phyloP scores from a whole-genome alignment of 2,329 filamentous ascomycete species.

The Claviceps citrina region DNA sequence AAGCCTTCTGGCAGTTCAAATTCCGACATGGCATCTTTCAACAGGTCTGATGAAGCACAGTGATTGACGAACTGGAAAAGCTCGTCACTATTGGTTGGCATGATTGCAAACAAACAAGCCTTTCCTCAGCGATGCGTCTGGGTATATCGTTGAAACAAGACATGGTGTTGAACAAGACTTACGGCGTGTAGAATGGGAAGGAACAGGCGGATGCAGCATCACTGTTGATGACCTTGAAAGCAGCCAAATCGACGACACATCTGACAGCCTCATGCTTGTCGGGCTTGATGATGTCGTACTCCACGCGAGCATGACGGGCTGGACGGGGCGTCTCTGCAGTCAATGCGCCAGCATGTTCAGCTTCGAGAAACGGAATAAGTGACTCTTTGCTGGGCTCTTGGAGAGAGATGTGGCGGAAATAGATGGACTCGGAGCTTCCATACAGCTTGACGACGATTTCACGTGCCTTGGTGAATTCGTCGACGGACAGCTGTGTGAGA shows the following conservation, averaged over 20 bases:
- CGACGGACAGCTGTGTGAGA: constrained; percentile 31
- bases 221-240: constrained; percentile 15
- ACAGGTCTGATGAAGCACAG: constrained; percentile 28
- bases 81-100: constrained; percentile 18
- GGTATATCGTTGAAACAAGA: too few species aligned
- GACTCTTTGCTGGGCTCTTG: constrained; percentile 46
- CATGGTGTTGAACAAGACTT: constrained; percentile 2
- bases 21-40: constrained; percentile 31
- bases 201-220: constrained; percentile 12
- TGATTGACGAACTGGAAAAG: constrained; percentile 25
- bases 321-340: constrained; percentile 27
- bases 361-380: constrained; percentile 43
- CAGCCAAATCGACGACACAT: constrained; percentile 23
- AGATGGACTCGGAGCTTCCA: constrained; percentile 12
- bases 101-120: too few species aligned
- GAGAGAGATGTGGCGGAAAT: constrained; percentile 45
- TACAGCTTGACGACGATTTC: constrained; percentile 26
- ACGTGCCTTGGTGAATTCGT: constrained; percentile 34
- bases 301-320: constrained; percentile 30
- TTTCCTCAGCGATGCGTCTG: too few species aligned
- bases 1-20: constrained; percentile 31
- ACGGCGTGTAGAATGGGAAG: constrained; percentile 21
- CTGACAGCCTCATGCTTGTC: constrained; percentile 20
- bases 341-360: constrained; percentile 39
- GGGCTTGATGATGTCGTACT: constrained; percentile 26